Evolutionary conservation across 73 alveolate species (phyloP).

Genomic region (Symbiodinium natans): DNA sequence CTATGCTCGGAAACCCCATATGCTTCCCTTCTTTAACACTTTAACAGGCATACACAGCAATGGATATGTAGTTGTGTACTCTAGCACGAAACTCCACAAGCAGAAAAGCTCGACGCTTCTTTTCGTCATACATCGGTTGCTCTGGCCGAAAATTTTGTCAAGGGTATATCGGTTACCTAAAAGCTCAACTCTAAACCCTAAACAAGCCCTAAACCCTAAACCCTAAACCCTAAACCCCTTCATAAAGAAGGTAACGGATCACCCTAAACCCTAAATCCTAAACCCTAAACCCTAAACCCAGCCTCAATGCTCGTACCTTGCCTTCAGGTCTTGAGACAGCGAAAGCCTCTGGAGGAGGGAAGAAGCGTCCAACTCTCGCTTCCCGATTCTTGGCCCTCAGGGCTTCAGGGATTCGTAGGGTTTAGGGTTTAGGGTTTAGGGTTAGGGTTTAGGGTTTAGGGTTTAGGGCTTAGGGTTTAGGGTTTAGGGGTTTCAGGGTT

Average conservation of each 20-base stretch:
- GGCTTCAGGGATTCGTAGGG: background rate
- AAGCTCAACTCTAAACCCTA: background rate
- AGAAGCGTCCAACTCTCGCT: background rate
- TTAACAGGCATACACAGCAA: too few relatives aligned
- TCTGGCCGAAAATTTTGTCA: too few relatives aligned
- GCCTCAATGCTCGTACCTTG: background rate
- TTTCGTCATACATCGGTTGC: too few relatives aligned
- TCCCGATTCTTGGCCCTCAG: background rate
- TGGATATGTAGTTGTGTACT: too few relatives aligned
- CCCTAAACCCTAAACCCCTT: background rate
- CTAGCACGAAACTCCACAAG: too few relatives aligned
- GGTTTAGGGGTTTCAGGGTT: background rate
- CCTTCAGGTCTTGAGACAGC: background rate
- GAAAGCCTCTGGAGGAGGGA: background rate
- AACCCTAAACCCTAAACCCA: background rate
- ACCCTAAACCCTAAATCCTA: background rate
- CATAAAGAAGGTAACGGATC: too few relatives aligned
- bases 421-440: too few relatives aligned
- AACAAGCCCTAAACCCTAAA: too few relatives aligned
- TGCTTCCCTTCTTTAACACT: too few relatives aligned
- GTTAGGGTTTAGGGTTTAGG: background rate
- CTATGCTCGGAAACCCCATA: too few relatives aligned
- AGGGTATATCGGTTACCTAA: too few relatives aligned
- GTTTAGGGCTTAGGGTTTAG: background rate
- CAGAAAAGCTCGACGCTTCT: too few relatives aligned